Evolutionary conservation across 2,329 filamentous ascomycete species (phyloP).

Genomic region (Cryphonectria japonica): DNA sequence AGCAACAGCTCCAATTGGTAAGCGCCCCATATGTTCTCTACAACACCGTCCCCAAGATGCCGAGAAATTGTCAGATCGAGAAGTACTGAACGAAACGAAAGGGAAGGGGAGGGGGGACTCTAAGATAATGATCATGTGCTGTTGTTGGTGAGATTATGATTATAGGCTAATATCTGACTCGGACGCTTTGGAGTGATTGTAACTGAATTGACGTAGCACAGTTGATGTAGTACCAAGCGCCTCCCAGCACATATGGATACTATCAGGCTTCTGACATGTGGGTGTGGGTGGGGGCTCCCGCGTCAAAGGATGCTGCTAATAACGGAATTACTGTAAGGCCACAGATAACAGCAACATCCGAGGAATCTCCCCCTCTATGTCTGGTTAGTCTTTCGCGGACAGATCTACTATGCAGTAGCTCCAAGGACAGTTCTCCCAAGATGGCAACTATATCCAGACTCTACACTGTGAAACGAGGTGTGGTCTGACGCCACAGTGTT

Average conservation of each 20-base stretch:
- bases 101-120: too few relatives aligned
- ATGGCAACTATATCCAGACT: slow-evolving; percentile 9
- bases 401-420: not conserved
- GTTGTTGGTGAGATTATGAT: not conserved
- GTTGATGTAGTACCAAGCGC: not conserved
- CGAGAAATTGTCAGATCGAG: not conserved
- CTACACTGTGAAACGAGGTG: not conserved
- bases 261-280: not conserved
- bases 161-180: not conserved
- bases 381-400: not conserved
- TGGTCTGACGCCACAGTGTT: not conserved
- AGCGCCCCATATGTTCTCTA: not conserved
- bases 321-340: not conserved
- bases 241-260: not conserved
- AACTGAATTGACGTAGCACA: not conserved
- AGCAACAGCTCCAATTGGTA: not conserved
- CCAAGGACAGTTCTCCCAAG: slow-evolving; percentile 2
- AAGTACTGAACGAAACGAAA: not conserved
- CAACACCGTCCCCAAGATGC: not conserved
- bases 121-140: not conserved
- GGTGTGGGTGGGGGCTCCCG: not conserved
- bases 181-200: not conserved
- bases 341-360: not conserved
- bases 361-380: too few relatives aligned
- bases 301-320: not conserved